Base-by-base conservation (phyloP, 2,329 filamentous ascomycete species). In the Juglanconis sp. region DNA sequence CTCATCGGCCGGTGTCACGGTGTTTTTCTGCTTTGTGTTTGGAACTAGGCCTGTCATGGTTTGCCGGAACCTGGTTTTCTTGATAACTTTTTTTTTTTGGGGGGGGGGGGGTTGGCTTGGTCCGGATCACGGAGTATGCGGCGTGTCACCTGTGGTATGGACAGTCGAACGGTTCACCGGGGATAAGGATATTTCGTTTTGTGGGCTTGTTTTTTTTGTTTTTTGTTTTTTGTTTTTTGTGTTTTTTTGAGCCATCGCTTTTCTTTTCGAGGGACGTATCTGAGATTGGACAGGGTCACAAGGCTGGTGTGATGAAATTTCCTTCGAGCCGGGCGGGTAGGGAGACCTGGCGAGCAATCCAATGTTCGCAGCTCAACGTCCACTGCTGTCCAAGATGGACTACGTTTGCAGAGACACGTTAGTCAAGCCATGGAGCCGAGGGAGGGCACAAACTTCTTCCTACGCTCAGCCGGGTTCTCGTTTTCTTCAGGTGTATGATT, bases 281-380 rank as follows among this genome's bases (percentile, higher is more conserved):
- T 38, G 44, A 52, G 49, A 48, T 38, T 61, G 54, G 30, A 57
- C 30, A 31, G 52, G 55, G 55, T 52, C 55, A 31, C 55, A 52
- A 35, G 55, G 38, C 47, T 40, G 50, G n/a, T 32, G 17, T 9
- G 10, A 11, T 3, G 24, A n/a, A 31, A 2, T 3, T 24, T 31
- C 8, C n/a, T 11, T 10, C n/a, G 38, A 42, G 17, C 17, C 17
- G 17, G 17, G 17, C 38, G 10, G 38, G 9, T 42, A 13, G 42
- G 40, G 42, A 24, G n/a, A 17, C 8, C 42, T 31, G 30, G 46
- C 10, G 40, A 15, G 40, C 9, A 42, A 5, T 5, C 11, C 5
- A 5, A 5, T 42, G 40, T 13, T 42, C n/a, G 40, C 13, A 13
- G 40, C 5, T 15, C 40, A 15, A 42, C 7, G 11, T 9, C 9